Evolutionary conservation across 139 green algal species (phyloP), one percentile per base, ranked within the genome.

Genomic region (Auxenochlorella protothecoides): DNA sequence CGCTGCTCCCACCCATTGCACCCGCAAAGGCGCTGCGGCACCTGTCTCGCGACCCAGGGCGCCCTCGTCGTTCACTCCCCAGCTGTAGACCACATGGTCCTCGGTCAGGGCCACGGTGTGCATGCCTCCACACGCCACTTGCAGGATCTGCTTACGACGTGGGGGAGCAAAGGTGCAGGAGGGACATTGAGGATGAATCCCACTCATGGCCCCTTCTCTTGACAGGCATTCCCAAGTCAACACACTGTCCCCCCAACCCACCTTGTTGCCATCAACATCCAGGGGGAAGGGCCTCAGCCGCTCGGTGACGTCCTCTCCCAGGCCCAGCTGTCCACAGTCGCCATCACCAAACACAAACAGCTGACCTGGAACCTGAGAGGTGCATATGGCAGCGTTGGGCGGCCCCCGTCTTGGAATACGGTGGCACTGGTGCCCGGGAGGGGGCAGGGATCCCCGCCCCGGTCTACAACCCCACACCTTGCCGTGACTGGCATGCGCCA

Each of bases 1-100:
- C 63, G 13, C 63, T n/a, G 10, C 63, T 67, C 7, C 14, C 14
- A 11, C 63, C 12, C 10, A 3, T 51, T 67, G 7, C 27, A 44
- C 27, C 27, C 27, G 27, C 27, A 44, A 44, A 44, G 27, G 27
- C 27, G 27, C 27, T 44, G 27, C 61, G 53, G 72, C 55, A 69
- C 75, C 78, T 10, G 89, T 92, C 52, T 77, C 68, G 3, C 91
- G 80, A 7, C 90, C 91, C 55, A 97, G 80, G 15, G 87, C 88
- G 4, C 91, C 91, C 81, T 96, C 92, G 66, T 97, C 92, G 72
- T 97, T 97, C 15, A 96, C 89, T 14, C 92, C 92, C 85, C 85
- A 93, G 0, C 84, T 87, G 64, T 77, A 97, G 3, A 96, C 79
- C 2, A 55, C 51, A 27, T 86, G 80, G 13, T 86, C 79, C 4